These are phyloP conservation scores for Helicocarpus griseus DNA, from an alignment of 2,329 filamentous ascomycete genomes.

Conservation along the genomic window DNA sequence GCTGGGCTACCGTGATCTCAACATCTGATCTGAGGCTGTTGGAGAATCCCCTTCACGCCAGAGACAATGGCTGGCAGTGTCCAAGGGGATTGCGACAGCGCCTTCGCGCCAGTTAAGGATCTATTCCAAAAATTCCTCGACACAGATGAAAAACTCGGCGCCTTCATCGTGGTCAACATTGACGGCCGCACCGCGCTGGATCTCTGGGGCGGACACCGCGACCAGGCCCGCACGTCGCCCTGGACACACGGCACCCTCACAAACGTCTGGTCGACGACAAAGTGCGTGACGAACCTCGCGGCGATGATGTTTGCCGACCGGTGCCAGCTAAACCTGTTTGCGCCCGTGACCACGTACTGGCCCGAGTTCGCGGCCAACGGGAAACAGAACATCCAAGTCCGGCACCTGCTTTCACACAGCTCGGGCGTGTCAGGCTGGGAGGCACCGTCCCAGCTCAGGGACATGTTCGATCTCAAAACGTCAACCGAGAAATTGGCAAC, in stretches of 20 bases:
- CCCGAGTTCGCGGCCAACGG: conserved; percentile 37
- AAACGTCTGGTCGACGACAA: conserved; percentile 34
- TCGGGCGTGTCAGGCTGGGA: conserved; percentile 29
- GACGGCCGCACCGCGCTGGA: conserved; percentile 36
- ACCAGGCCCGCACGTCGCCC: conserved; percentile 19
- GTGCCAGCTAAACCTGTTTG: conserved; percentile 28
- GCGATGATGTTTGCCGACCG: conserved; percentile 33
- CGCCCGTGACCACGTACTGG: conserved; percentile 36
- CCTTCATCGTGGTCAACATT: conserved; percentile 35
- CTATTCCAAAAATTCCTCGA: conserved; percentile 28
- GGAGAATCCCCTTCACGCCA: neutral
- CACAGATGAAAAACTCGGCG: conserved; percentile 35
- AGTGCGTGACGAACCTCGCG: conserved; percentile 30
- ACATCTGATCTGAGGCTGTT: neutral
- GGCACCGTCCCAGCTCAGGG: conserved; percentile 19
- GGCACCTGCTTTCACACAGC: conserved; percentile 34
- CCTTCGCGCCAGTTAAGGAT: conserved; percentile 27
- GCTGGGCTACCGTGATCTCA: no score
- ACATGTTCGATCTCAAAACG: conserved; percentile 24
- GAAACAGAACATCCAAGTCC: conserved; percentile 31
- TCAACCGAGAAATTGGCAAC: conserved; percentile 27
- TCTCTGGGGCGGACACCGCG: conserved; percentile 35
- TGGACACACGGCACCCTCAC: conserved; percentile 35
- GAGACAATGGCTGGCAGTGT: conserved; percentile 7
- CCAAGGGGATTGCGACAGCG: conserved; percentile 29